Evolutionary conservation across 2,329 filamentous ascomycete species (phyloP), one percentile per base, ranked within the genome.

Genomic region (Aspergillus sclerotialis): DNA sequence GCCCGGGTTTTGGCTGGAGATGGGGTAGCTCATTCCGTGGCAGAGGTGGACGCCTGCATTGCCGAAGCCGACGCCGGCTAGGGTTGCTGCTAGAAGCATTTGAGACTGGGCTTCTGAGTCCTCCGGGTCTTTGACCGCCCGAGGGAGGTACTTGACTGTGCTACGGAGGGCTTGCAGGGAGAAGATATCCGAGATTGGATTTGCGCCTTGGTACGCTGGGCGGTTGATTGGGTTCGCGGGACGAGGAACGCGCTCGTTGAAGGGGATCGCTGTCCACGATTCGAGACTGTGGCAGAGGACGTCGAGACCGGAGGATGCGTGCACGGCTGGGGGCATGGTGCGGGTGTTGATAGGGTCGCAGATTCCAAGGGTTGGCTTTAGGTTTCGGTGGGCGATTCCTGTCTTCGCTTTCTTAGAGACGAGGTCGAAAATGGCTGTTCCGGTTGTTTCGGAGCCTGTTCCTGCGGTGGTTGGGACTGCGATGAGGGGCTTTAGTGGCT

Each of bases 141-240:
- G 78, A 0, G 90, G 92, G 0, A 98, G 79, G 55, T 95, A 98
- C 64, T 94, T 89, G 45, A 95, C 79, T 0, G 89, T 94, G 49
- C 77, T 76, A 18, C 77, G 74, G 5, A 98, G 74, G 0, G 92
- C 89, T 49, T 85, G 82, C 13, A 98, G 72, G 3, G 86, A 93
- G 69, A 98, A 98, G 46, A 98, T 90, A 58, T 98, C 92, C 28
- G 85, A 93, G 50, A 98, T 98, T 2, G 92, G 92, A 58, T 98
- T 98, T 5, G 92, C 88, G 26, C 92, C 92, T 62, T 98, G 92
- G 57, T 98, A 98, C 0, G 92, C 89, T 0, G 92, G 92, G 4
- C 92, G 75, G 40, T 90, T 73, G 48, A 98, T 85, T 0, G 93
- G 92, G 58, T 98, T 96, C 4, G 76, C 65, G 0, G 93, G 93